phyloP scores from a whole-genome alignment of 768 basidiomycete genomes.

The Lactarius trivialis region DNA sequence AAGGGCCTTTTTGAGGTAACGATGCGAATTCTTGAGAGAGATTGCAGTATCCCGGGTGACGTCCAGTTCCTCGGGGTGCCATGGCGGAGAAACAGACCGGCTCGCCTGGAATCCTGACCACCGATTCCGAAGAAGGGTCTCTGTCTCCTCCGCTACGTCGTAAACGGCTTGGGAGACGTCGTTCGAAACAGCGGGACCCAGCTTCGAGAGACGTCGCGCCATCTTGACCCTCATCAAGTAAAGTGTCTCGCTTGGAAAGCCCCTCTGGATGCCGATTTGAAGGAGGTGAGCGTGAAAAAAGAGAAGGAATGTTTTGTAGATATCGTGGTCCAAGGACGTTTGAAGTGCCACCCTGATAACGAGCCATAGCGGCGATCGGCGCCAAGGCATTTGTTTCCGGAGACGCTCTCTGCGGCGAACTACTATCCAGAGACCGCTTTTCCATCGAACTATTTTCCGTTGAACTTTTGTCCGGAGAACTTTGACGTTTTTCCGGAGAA shows the following conservation, averaged over 20 bases:
- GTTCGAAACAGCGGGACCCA: not conserved
- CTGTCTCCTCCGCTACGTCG: not conserved
- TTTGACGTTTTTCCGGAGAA: no score
- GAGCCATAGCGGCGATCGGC: not conserved
- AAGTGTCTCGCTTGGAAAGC: not conserved
- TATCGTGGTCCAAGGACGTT: constrained; percentile 13
- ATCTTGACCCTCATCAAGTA: not conserved
- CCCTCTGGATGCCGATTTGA: not conserved
- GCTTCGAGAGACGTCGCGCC: not conserved
- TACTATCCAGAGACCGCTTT: no score
- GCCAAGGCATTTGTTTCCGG: constrained; percentile 29
- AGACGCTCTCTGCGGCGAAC: no score
- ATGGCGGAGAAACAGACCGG: not conserved
- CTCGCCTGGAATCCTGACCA: not conserved
- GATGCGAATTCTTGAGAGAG: not conserved
- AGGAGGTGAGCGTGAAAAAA: not conserved
- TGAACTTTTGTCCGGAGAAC: no score
- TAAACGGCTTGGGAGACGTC: not conserved
- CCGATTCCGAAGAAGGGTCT: not conserved
- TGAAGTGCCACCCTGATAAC: constrained; percentile 34
- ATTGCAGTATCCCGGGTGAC: not conserved
- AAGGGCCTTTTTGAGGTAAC: not conserved
- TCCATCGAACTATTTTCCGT: no score
- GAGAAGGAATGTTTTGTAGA: not conserved
- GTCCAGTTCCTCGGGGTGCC: not conserved